Conservation (phyloP, 495 filamentous ascomycete species). For the Aspergillus wentii region DNA sequence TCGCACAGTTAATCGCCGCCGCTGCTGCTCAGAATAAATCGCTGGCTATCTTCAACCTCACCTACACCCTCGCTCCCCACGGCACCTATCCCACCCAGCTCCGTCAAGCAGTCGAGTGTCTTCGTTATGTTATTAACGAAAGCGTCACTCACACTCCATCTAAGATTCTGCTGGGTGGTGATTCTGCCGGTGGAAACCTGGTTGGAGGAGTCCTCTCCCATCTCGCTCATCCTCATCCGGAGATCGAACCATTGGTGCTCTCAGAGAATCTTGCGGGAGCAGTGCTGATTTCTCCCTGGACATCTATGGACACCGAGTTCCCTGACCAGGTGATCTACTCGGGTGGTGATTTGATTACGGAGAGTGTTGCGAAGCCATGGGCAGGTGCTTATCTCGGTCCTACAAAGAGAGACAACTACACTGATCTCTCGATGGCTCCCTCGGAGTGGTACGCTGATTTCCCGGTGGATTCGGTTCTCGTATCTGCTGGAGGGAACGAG, state of each 20-base stretch:
- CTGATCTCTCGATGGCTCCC: constrained; percentile 45
- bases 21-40: constrained; percentile 29
- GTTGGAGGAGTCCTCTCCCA: constrained; percentile 54
- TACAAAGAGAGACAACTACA: constrained; percentile 48
- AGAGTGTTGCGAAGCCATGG: constrained; percentile 39
- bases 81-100: constrained; percentile 57
- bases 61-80: constrained; percentile 56
- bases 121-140: constrained; percentile 47
- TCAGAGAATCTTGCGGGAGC: constrained; percentile 36
- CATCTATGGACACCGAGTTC: constrained; percentile 38
- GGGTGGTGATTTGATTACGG: constrained; percentile 47
- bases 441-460: constrained; percentile 48
- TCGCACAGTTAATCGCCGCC: constrained; percentile 36
- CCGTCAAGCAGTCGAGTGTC: constrained; percentile 46
- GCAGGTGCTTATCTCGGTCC: constrained; percentile 42
- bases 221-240: constrained; percentile 54
- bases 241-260: constrained; percentile 27
- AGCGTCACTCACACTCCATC: constrained; percentile 32
- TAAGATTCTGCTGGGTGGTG: constrained; percentile 53
- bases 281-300: constrained; percentile 57
- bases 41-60: constrained; percentile 46
- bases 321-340: constrained; percentile 39
- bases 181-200: constrained; percentile 64
- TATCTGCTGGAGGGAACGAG: constrained; percentile 55
- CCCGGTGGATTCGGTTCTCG: constrained; percentile 43